A percentile compares a stretch with the other conserved stretches of the same genome.
Evolutionary conservation across 2,329 filamentous ascomycete species (phyloP).

Genomic region (Aureobasidium pullulans): DNA sequence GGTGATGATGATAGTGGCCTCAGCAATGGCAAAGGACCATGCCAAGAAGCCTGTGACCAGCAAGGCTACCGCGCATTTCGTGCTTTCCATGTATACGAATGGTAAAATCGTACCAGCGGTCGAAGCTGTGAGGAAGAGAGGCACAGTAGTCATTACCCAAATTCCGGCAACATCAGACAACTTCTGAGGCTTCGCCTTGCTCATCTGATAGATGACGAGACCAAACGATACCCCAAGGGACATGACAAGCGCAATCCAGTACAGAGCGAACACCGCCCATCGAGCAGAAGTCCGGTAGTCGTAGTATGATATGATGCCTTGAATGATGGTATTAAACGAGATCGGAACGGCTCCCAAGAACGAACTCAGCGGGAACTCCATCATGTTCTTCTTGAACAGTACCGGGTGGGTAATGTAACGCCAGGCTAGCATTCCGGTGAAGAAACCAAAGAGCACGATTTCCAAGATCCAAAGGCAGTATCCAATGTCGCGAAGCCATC

Average conservation of each 20-base stretch:
- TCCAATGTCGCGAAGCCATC: slow-evolving; percentile 19
- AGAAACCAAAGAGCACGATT: slow-evolving; percentile 20
- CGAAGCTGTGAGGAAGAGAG: neutral
- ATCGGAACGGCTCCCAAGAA: slow-evolving; percentile 21
- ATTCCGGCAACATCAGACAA: slow-evolving; percentile 19
- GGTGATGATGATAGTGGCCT: slow-evolving; percentile 9
- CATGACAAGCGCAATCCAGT: slow-evolving; percentile 20
- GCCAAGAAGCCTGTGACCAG: slow-evolving; percentile 10
- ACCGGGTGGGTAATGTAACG: slow-evolving; percentile 18
- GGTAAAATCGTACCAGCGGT: slow-evolving; percentile 1
- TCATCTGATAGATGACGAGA: slow-evolving; percentile 18
- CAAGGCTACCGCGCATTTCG: slow-evolving; percentile 9
- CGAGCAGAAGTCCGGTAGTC: slow-evolving; percentile 15
- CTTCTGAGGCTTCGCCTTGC: slow-evolving; percentile 13
- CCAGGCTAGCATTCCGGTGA: slow-evolving; percentile 16
- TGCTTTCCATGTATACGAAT: slow-evolving; percentile 3
- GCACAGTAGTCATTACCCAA: slow-evolving; percentile 15
- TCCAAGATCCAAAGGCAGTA: slow-evolving; percentile 22
- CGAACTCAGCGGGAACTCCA: slow-evolving; percentile 20
- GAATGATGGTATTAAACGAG: slow-evolving; percentile 20
- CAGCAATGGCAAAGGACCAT: slow-evolving; percentile 6
- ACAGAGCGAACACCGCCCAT: slow-evolving; percentile 20
- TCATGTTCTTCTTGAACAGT: slow-evolving; percentile 17
- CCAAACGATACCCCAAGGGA: slow-evolving; percentile 15
- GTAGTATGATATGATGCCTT: slow-evolving; percentile 22